These are phyloP conservation scores for Coriaria nepalensis DNA, from an alignment of 306 rosid species.

Conservation along the genomic window DNA sequence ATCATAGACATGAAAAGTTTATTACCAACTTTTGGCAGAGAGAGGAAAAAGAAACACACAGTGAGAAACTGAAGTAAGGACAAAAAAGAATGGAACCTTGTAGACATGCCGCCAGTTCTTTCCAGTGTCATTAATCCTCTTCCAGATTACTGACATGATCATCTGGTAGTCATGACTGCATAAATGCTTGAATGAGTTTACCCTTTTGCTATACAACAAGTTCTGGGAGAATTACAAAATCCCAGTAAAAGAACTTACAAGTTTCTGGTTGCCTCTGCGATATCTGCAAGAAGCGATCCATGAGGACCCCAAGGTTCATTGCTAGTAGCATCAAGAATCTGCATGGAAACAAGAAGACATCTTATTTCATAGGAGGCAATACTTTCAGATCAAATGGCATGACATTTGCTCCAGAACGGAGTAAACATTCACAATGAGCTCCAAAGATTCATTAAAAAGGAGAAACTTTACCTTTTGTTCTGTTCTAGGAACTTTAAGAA, in stretches of 20 bases:
- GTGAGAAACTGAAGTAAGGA: no score
- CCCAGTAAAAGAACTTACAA: constrained; percentile 38
- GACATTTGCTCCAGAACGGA: background rate
- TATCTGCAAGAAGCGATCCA: constrained; percentile 93
- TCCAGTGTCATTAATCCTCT: constrained; percentile 90
- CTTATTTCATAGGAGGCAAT: constrained; percentile 3
- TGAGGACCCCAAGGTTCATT: constrained; percentile 99
- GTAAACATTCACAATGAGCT: no score
- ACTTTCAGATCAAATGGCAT: background rate
- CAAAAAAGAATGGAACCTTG: constrained; percentile 35
- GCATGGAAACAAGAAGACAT: constrained; percentile 8
- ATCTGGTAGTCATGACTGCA: constrained; percentile 93
- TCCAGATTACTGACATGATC: constrained; percentile 92
- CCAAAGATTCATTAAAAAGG: constrained; percentile 1
- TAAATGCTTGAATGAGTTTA: constrained; percentile 17
- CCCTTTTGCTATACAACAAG: constrained; percentile 5
- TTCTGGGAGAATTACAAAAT: constrained; percentile 12
- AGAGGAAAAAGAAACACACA: no score
- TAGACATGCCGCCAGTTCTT: constrained; percentile 99
- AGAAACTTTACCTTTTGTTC: constrained; percentile 74
- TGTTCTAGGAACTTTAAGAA: constrained; percentile 91
- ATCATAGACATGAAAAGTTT: no score
- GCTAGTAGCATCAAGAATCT: constrained; percentile 99
- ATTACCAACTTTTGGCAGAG: no score
- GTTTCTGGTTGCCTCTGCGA: constrained; percentile 82